Conservation (phyloP, 1,284 basidiomycete genomes). For the Phellopilus nigrolimitatus region DNA sequence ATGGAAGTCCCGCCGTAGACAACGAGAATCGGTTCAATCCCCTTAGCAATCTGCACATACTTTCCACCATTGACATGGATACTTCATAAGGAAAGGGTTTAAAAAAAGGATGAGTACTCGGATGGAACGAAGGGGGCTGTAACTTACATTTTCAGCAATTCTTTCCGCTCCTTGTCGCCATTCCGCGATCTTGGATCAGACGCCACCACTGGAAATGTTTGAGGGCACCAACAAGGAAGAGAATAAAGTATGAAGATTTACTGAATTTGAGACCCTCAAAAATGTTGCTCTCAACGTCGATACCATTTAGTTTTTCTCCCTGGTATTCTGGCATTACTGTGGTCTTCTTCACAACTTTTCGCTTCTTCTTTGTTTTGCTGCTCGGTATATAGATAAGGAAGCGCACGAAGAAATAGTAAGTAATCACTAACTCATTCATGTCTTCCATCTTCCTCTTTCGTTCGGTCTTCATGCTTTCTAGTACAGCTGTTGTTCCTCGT, state of each 20-base stretch:
- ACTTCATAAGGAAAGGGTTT: slow-evolving; percentile 38
- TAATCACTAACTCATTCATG: slow-evolving; percentile 42
- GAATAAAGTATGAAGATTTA: slow-evolving; percentile 34
- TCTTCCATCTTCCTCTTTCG: slow-evolving; percentile 70
- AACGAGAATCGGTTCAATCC: slow-evolving; percentile 42
- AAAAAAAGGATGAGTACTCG: slow-evolving; percentile 5
- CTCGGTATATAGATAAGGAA: slow-evolving; percentile 5
- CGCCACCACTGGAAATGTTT: slow-evolving; percentile 57
- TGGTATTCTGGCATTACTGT: slow-evolving; percentile 60
- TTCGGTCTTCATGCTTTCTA: slow-evolving; percentile 55
- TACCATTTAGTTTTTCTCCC: slow-evolving; percentile 55
- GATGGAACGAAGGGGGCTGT: not conserved
- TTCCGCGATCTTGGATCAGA: slow-evolving; percentile 71
- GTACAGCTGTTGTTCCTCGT: slow-evolving; percentile 34
- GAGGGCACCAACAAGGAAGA: not conserved
- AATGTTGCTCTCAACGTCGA: slow-evolving; percentile 55
- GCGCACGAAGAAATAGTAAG: not conserved
- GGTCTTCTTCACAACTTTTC: slow-evolving; percentile 54
- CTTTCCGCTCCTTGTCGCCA: slow-evolving; percentile 62
- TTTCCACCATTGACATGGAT: slow-evolving; percentile 76
- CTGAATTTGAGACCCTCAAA: slow-evolving; percentile 78
- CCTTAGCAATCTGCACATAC: slow-evolving; percentile 57
- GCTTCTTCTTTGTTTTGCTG: slow-evolving; percentile 61
- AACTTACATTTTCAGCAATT: slow-evolving; percentile 58
- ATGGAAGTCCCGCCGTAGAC: slow-evolving; percentile 62